Evolutionary conservation across 805 yeast genomes (phyloP), one percentile per base, ranked within the genome.

Genomic region (Teunomyces gatunensis): DNA sequence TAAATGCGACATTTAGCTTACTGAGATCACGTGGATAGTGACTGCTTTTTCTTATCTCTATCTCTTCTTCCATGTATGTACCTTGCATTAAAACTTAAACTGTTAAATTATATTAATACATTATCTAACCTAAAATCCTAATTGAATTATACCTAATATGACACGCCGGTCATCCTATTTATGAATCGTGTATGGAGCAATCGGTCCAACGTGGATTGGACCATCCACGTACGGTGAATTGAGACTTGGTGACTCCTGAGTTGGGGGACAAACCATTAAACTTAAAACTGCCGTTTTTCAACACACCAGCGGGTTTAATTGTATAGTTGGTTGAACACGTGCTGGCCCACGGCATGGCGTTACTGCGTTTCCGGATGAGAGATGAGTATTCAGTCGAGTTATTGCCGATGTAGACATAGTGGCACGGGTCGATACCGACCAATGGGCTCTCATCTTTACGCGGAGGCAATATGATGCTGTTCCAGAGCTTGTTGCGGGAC

Each of bases 161-260:
- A 37, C 40, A 37, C 40, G 40, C 40, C 40, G 40, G 40, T 37
- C 40, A 13, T 32, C 12, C 34, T 27, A 15, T 27, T 27, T 27
- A 39, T 39, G 34, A 10, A 13, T 27, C 32, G 21, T 28, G 43
- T 13, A 23, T 7, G 13, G 33, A 27, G 15, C 42, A 13, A 29
- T 17, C 47, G 2, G 69, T 43, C 81, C 81, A 78, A 45, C 79
- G 55, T 44, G 68, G 57, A 52, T 77, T 71, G 47, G 68, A 65
- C 80, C 81, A 78, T 5, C 80, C 80, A 52, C 73, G 75, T 13
- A 74, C 77, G 11, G 81, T 77, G 52, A 69, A 78, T 53, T 78
- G 83, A 30, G 66, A 53, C 45, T 56, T 62, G n/a, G 75, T 61
- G 12, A 65, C 60, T 3, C 75, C 75, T 10, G 69, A 63, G 35